phyloP scores from a whole-genome alignment of 371 early-diverging fungal genomes.

The Funneliformis caledonium region DNA sequence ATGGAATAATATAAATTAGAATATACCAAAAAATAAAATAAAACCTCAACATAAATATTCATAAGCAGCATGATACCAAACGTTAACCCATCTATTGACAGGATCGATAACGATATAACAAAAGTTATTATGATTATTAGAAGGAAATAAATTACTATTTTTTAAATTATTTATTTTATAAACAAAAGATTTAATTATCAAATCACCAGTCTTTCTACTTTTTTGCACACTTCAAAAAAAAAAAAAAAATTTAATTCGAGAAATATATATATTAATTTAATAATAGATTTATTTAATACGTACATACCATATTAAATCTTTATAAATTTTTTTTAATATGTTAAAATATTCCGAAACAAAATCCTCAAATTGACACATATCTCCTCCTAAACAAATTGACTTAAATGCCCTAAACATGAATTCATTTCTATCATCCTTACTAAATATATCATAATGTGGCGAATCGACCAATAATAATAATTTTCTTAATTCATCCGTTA shows the following conservation, averaged over 20 bases:
- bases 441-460: conserved; percentile 1
- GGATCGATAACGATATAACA: conserved; percentile 14
- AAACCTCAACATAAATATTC: conserved; percentile 6
- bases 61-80: conserved; percentile 32
- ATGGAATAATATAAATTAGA: no score
- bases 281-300: not conserved
- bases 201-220: not conserved
- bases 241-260: not conserved
- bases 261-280: not conserved
- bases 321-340: not conserved
- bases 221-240: not conserved
- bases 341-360: not conserved
- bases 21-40: no score
- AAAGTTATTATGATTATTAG: conserved; percentile 1
- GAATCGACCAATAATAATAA: not conserved
- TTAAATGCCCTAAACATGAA: conserved; percentile 2
- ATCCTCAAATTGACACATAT: conserved; percentile 18
- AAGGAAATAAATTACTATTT: not conserved
- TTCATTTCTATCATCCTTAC: conserved; percentile 1
- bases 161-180: conserved; percentile 20
- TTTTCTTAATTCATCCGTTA: conserved; percentile 6
- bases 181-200: conserved; percentile 16
- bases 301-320: conserved; percentile 19
- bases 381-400: conserved; percentile 4
- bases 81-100: conserved; percentile 1